Evolutionary conservation across 2,329 filamentous ascomycete genomes (phyloP), one percentile per base, ranked within the genome.

Genomic region (Exophiala bonariae): DNA sequence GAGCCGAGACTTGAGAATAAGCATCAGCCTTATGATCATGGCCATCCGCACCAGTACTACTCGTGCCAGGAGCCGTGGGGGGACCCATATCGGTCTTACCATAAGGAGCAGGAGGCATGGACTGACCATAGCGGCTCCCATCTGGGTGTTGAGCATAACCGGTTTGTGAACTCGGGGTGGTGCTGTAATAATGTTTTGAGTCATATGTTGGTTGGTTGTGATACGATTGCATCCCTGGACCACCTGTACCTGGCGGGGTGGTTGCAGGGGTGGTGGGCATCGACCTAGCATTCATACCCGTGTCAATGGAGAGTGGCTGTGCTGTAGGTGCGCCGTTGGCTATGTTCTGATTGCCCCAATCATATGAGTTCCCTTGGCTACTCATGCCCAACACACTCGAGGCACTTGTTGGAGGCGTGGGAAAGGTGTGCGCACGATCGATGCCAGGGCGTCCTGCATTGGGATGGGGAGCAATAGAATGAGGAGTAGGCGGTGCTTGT

Each of bases 201-300:
- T 95, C 89, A 33, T 95, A 96, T 76, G 73, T 67, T 83, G 87
- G 47, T 74, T 82, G 58, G 72, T 79, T 54, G 41, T 83, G 85
- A 66, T 96, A 96, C 3, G 83, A 73, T 59, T 86, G 86, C 78
- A 96, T 89, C 62, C 80, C 84, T 59, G 89, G 86, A 53, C 95
- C 77, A 20, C 80, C 77, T 52, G 78, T 81, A 18, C 88, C 89
- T 0, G 92, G 92, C 10, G 92, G 91, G 0, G 92, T 95, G 4
- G 89, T 92, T 19, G 89, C 89, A 51, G 89, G 89, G n/a, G 89
- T 95, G 8, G 86, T 89, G 44, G 89, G 90, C 77, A 96, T 89
- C 54, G 89, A 95, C 60, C 89, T 85, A 50, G 86, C 76, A 68
- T 86, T 89, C 60, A 93, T 72, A 50, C 82, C 79, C 19, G 87